Conservation (phyloP, 768 basidiomycete species). For the Coprinopsis sp. region DNA sequence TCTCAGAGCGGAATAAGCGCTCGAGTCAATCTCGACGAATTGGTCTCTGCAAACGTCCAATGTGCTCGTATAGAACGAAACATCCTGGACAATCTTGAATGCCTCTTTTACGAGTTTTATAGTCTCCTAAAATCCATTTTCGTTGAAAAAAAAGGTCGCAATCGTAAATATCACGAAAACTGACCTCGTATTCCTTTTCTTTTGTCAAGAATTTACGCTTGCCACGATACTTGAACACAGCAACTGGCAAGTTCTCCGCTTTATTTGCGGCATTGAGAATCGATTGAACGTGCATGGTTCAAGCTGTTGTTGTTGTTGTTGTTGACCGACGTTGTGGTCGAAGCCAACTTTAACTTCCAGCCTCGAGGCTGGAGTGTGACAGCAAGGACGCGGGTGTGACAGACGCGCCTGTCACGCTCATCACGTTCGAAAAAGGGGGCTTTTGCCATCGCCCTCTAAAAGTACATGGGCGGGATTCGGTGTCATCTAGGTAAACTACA, state of each 20-base stretch:
- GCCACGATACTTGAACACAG: not conserved
- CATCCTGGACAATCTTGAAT: not conserved
- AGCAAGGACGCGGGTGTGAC: too few relatives aligned
- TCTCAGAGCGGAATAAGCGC: slow-evolving; percentile 2
- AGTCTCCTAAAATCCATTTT: slow-evolving; percentile 1
- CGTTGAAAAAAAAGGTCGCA: not conserved
- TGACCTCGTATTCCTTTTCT: not conserved
- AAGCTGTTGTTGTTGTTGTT: not conserved
- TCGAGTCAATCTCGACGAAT: slow-evolving; percentile 5
- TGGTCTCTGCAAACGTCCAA: slow-evolving; percentile 7
- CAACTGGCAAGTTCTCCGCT: not conserved
- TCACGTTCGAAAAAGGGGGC: too few relatives aligned
- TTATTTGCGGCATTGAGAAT: not conserved
- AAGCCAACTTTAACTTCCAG: too few relatives aligned
- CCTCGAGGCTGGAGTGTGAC: too few relatives aligned
- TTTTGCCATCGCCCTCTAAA: too few relatives aligned
- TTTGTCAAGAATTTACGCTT: not conserved
- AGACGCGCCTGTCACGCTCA: too few relatives aligned
- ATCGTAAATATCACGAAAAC: not conserved
- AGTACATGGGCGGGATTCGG: too few relatives aligned
- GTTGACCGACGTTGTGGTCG: not conserved
- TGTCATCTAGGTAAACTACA: too few relatives aligned
- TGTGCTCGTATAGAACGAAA: not conserved
- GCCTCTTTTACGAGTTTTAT: not conserved
- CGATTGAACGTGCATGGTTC: not conserved